Base-by-base conservation (phyloP, 176 grass and related monocot genomes). In the Oryza officinalis region DNA sequence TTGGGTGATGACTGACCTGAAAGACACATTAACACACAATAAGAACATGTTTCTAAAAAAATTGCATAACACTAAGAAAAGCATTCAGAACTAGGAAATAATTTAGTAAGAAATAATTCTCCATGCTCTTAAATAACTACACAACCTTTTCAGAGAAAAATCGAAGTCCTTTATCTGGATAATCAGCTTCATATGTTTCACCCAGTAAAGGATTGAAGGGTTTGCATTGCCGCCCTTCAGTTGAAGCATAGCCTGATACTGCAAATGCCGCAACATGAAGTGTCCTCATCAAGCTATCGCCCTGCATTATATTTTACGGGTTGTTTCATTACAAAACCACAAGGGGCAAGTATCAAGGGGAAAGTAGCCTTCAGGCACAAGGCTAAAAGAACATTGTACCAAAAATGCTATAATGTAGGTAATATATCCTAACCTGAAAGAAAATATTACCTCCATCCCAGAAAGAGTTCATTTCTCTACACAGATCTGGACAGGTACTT, bases 141-240 rank as follows among this genome's bases (percentile, higher is more conserved):
- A 65, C 70, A 65, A 98, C 95, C 88, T 98, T 98, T 85, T 98
- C 95, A 89, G 95, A 98, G 92, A 98, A 93, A 72, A 98, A 98
- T 31, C 72, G 86, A 69, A 98, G 88, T 76, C 92, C 95, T 91
- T 94, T 98, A 88, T 98, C 95, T 28, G 88, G 95, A 91, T 90
- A 98, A 74, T 98, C 90, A 81, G 95, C 95, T 93, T 98, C 95
- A 81, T 98, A 98, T 88, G 92, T 98, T 90, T 98, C 95, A 49
- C 95, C 95, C 32, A 98, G 82, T 63, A 98, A 85, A 81, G 95
- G 92, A 83, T 98, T 98, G 78, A 98, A 98, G 10, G 95, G 95
- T 89, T 98, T 98, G 82, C 95, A 94, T 43, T 98, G 92, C 63
- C 92, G 92, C 75, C 95, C 95, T 95, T 98, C 95, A 18, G 95